phyloP scores from a whole-genome alignment of 129 eudicot genomes.

The Flaveria brownii region DNA sequence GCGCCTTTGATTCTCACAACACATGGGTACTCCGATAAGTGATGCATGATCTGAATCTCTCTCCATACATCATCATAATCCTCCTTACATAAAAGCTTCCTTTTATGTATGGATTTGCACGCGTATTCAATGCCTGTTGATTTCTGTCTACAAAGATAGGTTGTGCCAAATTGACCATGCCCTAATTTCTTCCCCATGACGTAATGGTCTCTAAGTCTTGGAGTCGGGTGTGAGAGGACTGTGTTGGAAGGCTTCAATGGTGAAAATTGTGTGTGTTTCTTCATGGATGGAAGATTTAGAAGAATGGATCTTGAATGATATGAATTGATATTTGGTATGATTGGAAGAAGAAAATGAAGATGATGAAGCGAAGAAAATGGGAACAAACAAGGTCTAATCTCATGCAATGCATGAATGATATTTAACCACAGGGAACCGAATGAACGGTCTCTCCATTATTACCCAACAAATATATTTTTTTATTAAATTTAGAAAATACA shows the following conservation, averaged over 20 bases:
- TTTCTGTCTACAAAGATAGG: conserved; percentile 57
- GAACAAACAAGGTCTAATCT: conserved; percentile 19
- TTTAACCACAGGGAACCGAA: conserved; percentile 11
- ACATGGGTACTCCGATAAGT: conserved; percentile 57
- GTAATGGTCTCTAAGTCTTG: conserved; percentile 42
- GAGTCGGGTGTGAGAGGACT: conserved; percentile 55
- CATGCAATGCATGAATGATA: conserved; percentile 18
- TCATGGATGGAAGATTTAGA: conserved; percentile 27
- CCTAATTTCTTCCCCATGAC: conserved; percentile 61
- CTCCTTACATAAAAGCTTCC: conserved; percentile 51
- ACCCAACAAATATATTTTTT: background rate
- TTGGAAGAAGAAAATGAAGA: conserved; percentile 9
- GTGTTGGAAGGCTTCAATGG: conserved; percentile 44
- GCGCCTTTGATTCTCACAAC: conserved; percentile 62
- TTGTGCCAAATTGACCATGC: conserved; percentile 71
- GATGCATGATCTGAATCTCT: conserved; percentile 76
- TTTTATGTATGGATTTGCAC: conserved; percentile 61
- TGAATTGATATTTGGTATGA: background rate
- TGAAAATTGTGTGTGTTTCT: conserved; percentile 33
- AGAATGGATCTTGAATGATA: conserved; percentile 27
- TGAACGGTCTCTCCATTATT: conserved; percentile 16
- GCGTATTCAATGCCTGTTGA: conserved; percentile 46
- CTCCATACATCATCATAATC: conserved; percentile 75
- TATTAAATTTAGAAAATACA: conserved; percentile 1
- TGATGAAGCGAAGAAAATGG: conserved; percentile 26